Percentiles rank a stretch among this genome's conserved stretches.
Conservation (phyloP, 164 flowering plant species). For the Stephania cephalantha region DNA sequence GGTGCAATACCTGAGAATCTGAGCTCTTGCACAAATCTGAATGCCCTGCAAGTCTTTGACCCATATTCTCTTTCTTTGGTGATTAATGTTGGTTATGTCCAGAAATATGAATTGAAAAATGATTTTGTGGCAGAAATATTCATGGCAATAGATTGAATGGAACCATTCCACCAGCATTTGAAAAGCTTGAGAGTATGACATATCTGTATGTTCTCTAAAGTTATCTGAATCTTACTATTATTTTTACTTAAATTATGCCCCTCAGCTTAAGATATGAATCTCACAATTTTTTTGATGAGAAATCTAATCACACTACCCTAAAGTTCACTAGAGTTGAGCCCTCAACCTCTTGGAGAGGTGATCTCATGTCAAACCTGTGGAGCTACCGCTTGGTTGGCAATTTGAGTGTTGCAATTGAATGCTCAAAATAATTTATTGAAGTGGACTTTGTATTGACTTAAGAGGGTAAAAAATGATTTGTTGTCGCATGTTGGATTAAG, state of each 20-base stretch:
- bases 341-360: too few species aligned
- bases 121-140: conserved; percentile 50
- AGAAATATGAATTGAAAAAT: neutral
- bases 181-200: conserved; percentile 75
- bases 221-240: neutral
- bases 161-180: conserved; percentile 62
- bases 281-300: too few species aligned
- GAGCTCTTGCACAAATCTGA: conserved; percentile 87
- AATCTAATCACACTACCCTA: too few species aligned
- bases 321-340: too few species aligned
- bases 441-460: neutral
- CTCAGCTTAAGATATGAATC: too few species aligned
- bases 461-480: neutral
- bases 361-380: too few species aligned
- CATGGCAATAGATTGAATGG: conserved; percentile 72
- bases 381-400: too few species aligned
- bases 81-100: neutral
- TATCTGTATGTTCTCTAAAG: conserved; percentile 45
- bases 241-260: too few species aligned
- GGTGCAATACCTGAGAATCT: conserved; percentile 86
- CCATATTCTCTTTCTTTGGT: neutral
- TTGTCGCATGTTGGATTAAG: neutral
- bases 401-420: neutral
- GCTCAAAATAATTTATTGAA: neutral
- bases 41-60: conserved; percentile 60